phyloP scores from a whole-genome alignment of 306 rosid species.

The Glycyrrhiza uralensis region DNA sequence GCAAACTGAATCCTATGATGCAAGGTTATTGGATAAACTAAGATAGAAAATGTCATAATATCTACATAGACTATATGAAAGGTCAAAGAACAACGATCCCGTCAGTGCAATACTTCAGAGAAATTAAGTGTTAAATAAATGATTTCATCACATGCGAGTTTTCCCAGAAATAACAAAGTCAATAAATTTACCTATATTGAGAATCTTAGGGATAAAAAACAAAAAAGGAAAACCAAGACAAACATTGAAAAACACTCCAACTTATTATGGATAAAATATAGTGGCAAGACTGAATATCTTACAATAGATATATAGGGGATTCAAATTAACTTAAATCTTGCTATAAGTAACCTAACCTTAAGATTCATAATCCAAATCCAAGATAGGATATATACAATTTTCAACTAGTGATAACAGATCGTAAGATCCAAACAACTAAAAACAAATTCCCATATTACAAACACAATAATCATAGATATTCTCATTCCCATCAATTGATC shows the following conservation, averaged over 20 bases:
- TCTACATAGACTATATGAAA: slow-evolving; percentile 10
- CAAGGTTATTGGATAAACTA: slow-evolving; percentile 8
- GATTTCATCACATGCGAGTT: not conserved
- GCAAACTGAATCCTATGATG: not conserved
- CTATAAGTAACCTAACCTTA: not conserved
- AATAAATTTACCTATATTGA: not conserved
- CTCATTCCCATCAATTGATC: not conserved
- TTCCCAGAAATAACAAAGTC: not conserved
- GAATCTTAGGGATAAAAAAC: not conserved
- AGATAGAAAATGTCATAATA: not conserved
- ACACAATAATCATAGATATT: not conserved
- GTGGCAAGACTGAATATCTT: not conserved
- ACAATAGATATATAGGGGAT: not conserved
- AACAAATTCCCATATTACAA: not conserved
- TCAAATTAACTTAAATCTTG: not conserved
- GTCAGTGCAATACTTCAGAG: not conserved
- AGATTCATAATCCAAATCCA: not conserved
- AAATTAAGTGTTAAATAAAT: not conserved
- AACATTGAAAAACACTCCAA: not conserved
- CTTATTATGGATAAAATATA: slow-evolving; percentile 4
- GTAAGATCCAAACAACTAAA: not conserved
- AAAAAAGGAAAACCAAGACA: not conserved
- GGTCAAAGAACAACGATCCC: not conserved
- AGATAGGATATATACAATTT: not conserved
- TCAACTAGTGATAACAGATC: not conserved